These are phyloP conservation scores for Trypanosoma mega DNA, from an alignment of 208 protist species.

Conservation along the genomic window DNA sequence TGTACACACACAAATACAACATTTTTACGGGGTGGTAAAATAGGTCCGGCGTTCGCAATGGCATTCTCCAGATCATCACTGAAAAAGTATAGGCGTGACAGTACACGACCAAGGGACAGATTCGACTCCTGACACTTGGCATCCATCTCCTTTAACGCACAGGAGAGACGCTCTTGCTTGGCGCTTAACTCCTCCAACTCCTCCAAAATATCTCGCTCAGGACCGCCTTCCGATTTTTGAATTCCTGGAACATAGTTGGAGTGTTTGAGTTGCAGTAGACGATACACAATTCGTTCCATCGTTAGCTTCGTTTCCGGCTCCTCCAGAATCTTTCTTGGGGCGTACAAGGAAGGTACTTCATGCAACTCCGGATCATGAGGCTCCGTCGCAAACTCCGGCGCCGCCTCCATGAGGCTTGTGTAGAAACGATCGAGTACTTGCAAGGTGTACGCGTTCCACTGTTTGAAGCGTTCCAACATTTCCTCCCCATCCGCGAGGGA, in stretches of 20 bases:
- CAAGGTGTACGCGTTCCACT: conserved; percentile 79
- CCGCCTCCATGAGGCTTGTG: conserved; percentile 35
- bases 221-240: conserved; percentile 4
- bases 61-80: conserved; percentile 73
- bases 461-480: conserved; percentile 56
- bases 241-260: conserved; percentile 25
- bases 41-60: conserved; percentile 24
- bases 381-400: conserved; percentile 50
- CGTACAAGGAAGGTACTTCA: conserved; percentile 65
- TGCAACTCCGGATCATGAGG: conserved; percentile 52
- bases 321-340: conserved; percentile 56
- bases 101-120: conserved; percentile 31
- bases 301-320: conserved; percentile 66
- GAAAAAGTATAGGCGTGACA: conserved; percentile 77
- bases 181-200: conserved; percentile 30
- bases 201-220: conserved; percentile 23
- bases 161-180: conserved; percentile 62
- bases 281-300: conserved; percentile 73
- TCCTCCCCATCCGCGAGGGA: conserved; percentile 55
- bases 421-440: conserved; percentile 62
- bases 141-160: conserved; percentile 60
- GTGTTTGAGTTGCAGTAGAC: conserved; percentile 62
- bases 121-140: conserved; percentile 45
- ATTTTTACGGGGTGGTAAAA: conserved; percentile 53
- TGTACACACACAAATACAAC: conserved; percentile 77